These are phyloP conservation scores for Thermoascus crustaceus DNA, from an alignment of 2,329 filamentous ascomycete genomes.

Conservation along the genomic window DNA sequence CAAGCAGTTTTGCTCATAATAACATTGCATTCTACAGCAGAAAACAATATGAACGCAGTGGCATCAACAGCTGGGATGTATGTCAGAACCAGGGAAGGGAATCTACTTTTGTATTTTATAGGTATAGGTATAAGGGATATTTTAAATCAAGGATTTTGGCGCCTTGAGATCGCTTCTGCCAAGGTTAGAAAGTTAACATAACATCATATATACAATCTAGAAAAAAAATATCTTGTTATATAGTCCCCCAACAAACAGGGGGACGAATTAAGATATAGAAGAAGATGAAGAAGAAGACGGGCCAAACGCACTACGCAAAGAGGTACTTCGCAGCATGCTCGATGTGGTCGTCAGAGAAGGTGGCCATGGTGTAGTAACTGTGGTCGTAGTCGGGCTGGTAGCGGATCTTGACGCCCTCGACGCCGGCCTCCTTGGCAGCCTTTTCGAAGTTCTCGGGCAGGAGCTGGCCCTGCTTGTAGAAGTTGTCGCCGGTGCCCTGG, in stretches of 20 bases:
- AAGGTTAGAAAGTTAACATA: slow-evolving; percentile 12
- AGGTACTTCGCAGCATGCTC: slow-evolving; percentile 85
- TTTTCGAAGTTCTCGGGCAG: slow-evolving; percentile 86
- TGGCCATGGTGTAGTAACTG: slow-evolving; percentile 93
- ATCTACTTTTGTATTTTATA: too few relatives aligned
- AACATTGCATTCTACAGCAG: too few relatives aligned
- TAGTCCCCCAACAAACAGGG: neutral
- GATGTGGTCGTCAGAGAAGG: slow-evolving; percentile 83
- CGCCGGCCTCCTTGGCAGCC: slow-evolving; percentile 67
- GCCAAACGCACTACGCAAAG: slow-evolving; percentile 45
- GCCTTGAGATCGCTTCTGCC: slow-evolving; percentile 16
- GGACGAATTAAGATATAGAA: neutral
- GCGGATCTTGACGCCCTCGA: slow-evolving; percentile 64
- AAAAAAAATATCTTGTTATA: slow-evolving; percentile 5
- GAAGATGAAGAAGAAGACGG: slow-evolving; percentile 1
- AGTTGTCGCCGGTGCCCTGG: slow-evolving; percentile 85
- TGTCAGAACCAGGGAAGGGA: too few relatives aligned
- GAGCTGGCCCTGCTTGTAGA: slow-evolving; percentile 89
- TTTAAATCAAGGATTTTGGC: slow-evolving; percentile 13
- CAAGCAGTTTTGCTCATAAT: too few relatives aligned
- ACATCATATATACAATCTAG: slow-evolving; percentile 9
- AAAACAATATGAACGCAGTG: too few relatives aligned
- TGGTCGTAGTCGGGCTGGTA: slow-evolving; percentile 93
- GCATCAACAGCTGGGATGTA: too few relatives aligned
- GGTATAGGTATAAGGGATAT: too few relatives aligned